Evolutionary conservation across 306 rosid genomes (phyloP), one percentile per base, ranked within the genome.

Genomic region (Malus fusca): DNA sequence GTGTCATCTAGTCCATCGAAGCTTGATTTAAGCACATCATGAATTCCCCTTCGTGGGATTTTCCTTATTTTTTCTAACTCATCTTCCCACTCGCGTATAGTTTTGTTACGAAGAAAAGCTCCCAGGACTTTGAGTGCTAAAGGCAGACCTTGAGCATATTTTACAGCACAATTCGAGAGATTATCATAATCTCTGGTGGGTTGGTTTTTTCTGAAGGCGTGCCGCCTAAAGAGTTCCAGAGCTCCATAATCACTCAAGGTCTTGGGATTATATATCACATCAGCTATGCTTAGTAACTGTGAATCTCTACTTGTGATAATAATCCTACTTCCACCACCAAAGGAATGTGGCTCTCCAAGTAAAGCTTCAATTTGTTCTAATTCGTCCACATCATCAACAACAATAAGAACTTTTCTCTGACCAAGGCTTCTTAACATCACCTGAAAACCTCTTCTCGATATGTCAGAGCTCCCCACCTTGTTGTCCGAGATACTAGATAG

Each of bases 341-440:
- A 70, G 25, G 68, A 75, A 40, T 9, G 33, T 9, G 6, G 12
- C 11, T 15, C 19, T 11, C 77, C 84, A 4, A 78, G 68, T n/a
- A 80, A 22, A 35, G 59, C 8, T 26, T 75, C 53, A 53, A 80
- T 66, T 42, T 80, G 84, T 18, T 7, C 62, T 4, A 37, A 12
- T 37, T 64, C 6, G 4, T 75, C n/a, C 9, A 80, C 64, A 43
- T 80, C 84, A 58, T 80, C 84, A 8, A 80, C 56, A 69, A 80
- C 79, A 52, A 80, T n/a, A 4, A 80, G 33, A 75, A 48, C 77
- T n/a, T 42, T 75, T n/a, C 23, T 44, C 28, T 1, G 56, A 11
- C 77, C 56, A 8, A 80, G 74, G 53, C 22, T 37, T 40, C 30
- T 30, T 42, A 15, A 8, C 4, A 69, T 69, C 61, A 48, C 28